Evolutionary conservation across 192 early-diverging fungal species (phyloP).

Genomic region (Haplosporangium gracile): DNA sequence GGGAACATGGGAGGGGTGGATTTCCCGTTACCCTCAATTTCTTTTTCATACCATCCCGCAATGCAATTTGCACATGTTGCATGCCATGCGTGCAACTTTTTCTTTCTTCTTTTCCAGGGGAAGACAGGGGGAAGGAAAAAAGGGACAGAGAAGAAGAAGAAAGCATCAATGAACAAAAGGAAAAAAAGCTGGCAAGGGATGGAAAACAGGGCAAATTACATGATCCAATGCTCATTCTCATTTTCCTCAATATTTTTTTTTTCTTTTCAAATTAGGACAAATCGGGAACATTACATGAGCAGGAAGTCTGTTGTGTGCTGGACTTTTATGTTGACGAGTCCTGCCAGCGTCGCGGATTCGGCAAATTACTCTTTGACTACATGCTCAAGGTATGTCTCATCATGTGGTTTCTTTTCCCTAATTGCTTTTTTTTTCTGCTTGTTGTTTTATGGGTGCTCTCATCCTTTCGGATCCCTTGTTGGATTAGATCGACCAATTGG

Average conservation of each 20-base stretch:
- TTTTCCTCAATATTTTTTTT: not conserved
- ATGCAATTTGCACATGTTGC: not conserved
- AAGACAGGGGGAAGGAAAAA: not conserved
- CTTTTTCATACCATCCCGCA: not conserved
- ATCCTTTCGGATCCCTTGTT: not conserved
- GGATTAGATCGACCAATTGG: not conserved
- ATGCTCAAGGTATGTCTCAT: conserved; percentile 46
- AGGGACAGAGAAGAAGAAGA: too few relatives aligned
- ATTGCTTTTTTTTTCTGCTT: conserved; percentile 5
- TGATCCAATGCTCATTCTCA: not conserved
- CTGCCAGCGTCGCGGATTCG: conserved; percentile 52
- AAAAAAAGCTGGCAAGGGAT: not conserved
- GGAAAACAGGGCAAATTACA: not conserved
- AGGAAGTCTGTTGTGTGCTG: conserved; percentile 53
- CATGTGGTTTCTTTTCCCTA: not conserved
- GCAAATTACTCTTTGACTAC: conserved; percentile 55
- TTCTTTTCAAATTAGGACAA: conserved; percentile 36
- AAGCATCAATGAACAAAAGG: too few relatives aligned
- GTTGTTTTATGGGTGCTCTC: conserved; percentile 5
- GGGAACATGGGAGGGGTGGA: not conserved
- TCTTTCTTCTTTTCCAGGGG: not conserved
- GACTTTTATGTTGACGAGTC: conserved; percentile 57
- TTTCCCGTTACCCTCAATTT: not conserved
- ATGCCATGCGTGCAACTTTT: not conserved
- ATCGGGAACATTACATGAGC: conserved; percentile 50